phyloP scores from a whole-genome alignment of 345 rosid species.

The Populus tremula region DNA sequence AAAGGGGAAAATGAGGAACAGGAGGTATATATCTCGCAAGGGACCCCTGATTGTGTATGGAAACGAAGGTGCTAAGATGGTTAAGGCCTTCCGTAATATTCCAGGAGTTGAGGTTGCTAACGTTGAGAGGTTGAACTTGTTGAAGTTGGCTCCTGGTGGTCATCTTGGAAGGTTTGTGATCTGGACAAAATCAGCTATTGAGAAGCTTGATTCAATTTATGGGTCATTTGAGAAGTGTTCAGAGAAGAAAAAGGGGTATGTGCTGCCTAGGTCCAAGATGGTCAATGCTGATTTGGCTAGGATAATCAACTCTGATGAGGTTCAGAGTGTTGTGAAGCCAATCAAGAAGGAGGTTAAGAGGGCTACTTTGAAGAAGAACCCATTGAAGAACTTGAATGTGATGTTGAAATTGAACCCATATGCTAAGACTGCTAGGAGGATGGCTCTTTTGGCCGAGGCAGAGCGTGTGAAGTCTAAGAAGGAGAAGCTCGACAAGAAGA shows the following conservation, averaged over 20 bases:
- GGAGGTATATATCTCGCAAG: conserved; percentile 80
- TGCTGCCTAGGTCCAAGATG: conserved; percentile 87
- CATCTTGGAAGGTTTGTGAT: conserved; percentile 89
- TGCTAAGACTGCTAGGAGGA: conserved; percentile 94
- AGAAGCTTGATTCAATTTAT: conserved; percentile 82
- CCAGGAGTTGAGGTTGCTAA: conserved; percentile 92
- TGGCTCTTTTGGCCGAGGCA: conserved; percentile 88
- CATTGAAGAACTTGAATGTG: conserved; percentile 75
- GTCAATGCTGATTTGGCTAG: conserved; percentile 90
- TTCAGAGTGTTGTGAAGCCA: conserved; percentile 86
- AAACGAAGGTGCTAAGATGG: conserved; percentile 73
- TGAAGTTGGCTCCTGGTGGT: conserved; percentile 96
- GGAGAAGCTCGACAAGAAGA: conserved; percentile 94
- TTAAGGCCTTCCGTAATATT: conserved; percentile 88
- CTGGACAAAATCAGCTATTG: conserved; percentile 96
- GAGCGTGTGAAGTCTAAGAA: conserved; percentile 89
- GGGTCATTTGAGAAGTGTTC: conserved; percentile 79
- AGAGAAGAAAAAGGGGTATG: conserved; percentile 89
- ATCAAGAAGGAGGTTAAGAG: conserved; percentile 67
- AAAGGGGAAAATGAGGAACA: conserved; percentile 85
- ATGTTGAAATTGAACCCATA: conserved; percentile 88
- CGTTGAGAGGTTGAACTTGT: conserved; percentile 72
- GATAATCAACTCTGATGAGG: conserved; percentile 93
- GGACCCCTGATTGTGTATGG: conserved; percentile 89
- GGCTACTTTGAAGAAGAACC: conserved; percentile 87